Percentiles rank a stretch among this genome's conserved stretches.
These are phyloP conservation scores for Bolboschoenoplectus hybrid DNA, from an alignment of 202 grass and related monocot species.

Conservation along the genomic window DNA sequence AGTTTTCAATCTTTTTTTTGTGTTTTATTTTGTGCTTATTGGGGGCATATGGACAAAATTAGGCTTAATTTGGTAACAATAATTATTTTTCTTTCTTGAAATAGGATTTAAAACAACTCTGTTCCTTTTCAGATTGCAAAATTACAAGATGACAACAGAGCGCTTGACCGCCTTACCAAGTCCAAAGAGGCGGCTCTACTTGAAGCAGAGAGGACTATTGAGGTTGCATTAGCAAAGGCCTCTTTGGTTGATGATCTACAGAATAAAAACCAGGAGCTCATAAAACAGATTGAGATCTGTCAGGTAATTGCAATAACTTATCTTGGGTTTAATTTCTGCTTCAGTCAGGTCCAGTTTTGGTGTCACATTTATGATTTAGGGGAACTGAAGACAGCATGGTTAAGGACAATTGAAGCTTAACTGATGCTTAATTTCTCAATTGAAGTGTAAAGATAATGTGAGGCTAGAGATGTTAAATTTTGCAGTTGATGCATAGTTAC, in stretches of 20 bases:
- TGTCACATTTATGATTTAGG: background rate
- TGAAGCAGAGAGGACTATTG: slow-evolving; percentile 91
- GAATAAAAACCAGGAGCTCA: slow-evolving; percentile 96
- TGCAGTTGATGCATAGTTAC: background rate
- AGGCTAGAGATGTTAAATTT: background rate
- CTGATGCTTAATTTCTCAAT: background rate
- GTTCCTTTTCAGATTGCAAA: slow-evolving; percentile 72
- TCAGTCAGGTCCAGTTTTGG: background rate
- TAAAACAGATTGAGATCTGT: slow-evolving; percentile 97
- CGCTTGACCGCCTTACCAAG: slow-evolving; percentile 93
- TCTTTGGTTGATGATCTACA: slow-evolving; percentile 95
- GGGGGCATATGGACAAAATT: background rate
- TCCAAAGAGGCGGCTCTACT: slow-evolving; percentile 93
- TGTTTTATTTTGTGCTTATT: background rate
- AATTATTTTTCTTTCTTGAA: slow-evolving; percentile 4
- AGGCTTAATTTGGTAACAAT: background rate
- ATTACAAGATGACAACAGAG: slow-evolving; percentile 91
- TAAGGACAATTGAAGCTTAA: slow-evolving; percentile 3
- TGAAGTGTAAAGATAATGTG: background rate
- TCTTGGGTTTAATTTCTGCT: background rate
- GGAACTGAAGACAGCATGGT: background rate
- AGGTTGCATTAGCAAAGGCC: slow-evolving; percentile 90
- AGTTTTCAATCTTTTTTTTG: background rate
- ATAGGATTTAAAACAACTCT: background rate
- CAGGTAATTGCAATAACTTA: slow-evolving; percentile 50